These are phyloP conservation scores for Phytophthora rubi DNA, from an alignment of 352 stramenopile species.

Conservation along the genomic window DNA sequence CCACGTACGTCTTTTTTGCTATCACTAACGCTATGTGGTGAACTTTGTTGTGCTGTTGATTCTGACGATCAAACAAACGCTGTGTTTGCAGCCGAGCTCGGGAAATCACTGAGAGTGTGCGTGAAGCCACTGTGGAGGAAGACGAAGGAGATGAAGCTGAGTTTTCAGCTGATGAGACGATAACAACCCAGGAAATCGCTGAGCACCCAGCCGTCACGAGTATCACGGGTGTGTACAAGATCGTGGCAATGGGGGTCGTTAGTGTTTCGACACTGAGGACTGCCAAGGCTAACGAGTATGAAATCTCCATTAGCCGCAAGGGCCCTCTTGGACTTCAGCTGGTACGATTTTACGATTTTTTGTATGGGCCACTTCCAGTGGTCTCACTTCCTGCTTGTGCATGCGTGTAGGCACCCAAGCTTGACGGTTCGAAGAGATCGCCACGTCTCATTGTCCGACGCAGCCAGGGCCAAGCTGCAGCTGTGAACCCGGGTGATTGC, in stretches of 20 bases:
- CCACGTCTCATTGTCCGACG: constrained; percentile 80
- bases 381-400: constrained; percentile 14
- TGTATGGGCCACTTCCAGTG: neutral
- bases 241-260: constrained; percentile 78
- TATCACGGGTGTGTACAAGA: constrained; percentile 86
- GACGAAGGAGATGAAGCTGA: constrained; percentile 54
- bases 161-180: constrained; percentile 70
- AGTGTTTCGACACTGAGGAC: constrained; percentile 80
- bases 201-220: constrained; percentile 78
- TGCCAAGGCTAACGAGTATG: constrained; percentile 84
- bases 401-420: constrained; percentile 45
- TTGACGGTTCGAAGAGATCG: constrained; percentile 51
- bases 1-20: constrained; percentile 52
- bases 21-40: neutral
- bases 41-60: neutral
- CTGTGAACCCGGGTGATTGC: constrained; percentile 83
- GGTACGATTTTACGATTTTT: constrained; percentile 36
- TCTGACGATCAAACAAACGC: neutral
- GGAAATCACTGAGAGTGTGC: constrained; percentile 44
- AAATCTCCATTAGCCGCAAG: constrained; percentile 67
- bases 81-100: constrained; percentile 42
- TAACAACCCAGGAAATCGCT: constrained; percentile 68
- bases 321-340: constrained; percentile 73
- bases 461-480: constrained; percentile 70
- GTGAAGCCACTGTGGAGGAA: constrained; percentile 49